phyloP scores from a whole-genome alignment of 2,329 filamentous ascomycete genomes.

The Cladophialophora yegresii region DNA sequence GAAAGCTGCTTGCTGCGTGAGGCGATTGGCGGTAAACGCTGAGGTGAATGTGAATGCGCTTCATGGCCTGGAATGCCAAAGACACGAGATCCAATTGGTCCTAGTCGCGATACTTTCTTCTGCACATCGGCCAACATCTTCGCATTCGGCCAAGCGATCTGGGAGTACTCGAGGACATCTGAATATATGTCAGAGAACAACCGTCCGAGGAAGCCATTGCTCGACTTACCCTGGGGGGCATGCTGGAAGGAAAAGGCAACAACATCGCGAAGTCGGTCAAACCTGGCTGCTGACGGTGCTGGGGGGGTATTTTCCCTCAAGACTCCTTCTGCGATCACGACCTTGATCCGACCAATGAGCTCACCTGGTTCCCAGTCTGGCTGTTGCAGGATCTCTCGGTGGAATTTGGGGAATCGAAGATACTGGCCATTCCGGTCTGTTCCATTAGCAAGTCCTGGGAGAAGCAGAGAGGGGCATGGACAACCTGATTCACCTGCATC shows the following conservation, averaged over 20 bases:
- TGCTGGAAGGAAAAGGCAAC: constrained; percentile 83
- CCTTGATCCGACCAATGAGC: constrained; percentile 70
- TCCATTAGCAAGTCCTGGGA: constrained; percentile 7
- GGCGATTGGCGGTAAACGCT: constrained; percentile 40
- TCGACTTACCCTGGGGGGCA: constrained; percentile 68
- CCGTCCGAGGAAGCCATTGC: neutral
- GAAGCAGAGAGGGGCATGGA: neutral
- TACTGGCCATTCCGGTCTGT: constrained; percentile 17
- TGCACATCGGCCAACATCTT: constrained; percentile 60
- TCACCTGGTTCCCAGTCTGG: constrained; percentile 72
- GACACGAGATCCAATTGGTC: constrained; percentile 38
- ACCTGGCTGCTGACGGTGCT: constrained; percentile 38
- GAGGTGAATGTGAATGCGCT: constrained; percentile 66
- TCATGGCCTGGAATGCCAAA: constrained; percentile 42
- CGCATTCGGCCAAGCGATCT: constrained; percentile 78
- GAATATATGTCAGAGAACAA: constrained; percentile 10
- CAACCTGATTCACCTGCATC: constrained; percentile 22
- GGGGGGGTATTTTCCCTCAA: constrained; percentile 43
- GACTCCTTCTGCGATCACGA: constrained; percentile 74
- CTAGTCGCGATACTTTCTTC: constrained; percentile 43
- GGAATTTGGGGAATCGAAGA: constrained; percentile 74
- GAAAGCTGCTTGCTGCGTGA: constrained; percentile 25
- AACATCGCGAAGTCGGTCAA: constrained; percentile 70
- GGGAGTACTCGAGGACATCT: constrained; percentile 72
- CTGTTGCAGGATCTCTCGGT: constrained; percentile 67